Conservation (phyloP, 2,329 filamentous ascomycete species). For the Fusarium avenaceum region DNA sequence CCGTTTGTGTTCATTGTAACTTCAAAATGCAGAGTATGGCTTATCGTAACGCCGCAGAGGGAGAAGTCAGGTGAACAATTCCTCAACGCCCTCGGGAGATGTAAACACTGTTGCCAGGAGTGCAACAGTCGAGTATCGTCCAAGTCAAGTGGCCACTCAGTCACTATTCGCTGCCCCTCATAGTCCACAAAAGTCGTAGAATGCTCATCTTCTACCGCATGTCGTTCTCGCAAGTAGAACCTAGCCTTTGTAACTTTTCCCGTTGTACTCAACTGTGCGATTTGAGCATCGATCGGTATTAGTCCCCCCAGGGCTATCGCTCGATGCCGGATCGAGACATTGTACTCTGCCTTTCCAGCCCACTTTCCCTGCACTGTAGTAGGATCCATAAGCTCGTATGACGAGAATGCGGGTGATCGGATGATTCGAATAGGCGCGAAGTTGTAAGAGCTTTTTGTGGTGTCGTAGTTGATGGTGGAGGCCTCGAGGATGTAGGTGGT, state of each 20-base stretch:
- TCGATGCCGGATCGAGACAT: slow-evolving; percentile 1
- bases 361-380: slow-evolving; percentile 6
- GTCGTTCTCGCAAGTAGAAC: slow-evolving; percentile 2
- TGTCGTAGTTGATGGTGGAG: neutral
- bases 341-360: slow-evolving; percentile 8
- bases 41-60: neutral
- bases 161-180: slow-evolving; percentile 8
- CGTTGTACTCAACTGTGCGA: rapidly evolving
- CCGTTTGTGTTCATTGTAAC: neutral
- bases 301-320: slow-evolving; percentile 4
- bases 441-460: neutral
- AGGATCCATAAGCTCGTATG: slow-evolving; percentile 22
- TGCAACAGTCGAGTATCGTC: rapidly evolving
- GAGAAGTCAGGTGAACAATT: slow-evolving; percentile 8
- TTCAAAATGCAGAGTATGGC: slow-evolving; percentile 6
- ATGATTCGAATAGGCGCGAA: slow-evolving; percentile 10
- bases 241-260: neutral
- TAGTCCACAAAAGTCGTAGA: rapidly evolving
- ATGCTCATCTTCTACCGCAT: neutral
- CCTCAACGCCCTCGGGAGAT: slow-evolving; percentile 5
- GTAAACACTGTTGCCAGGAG: slow-evolving; percentile 21
- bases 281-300: slow-evolving; percentile 6
- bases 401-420: neutral
- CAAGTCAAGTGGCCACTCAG: slow-evolving; percentile 11
- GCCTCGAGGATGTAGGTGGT: slow-evolving; percentile 7